Evolutionary conservation across 148 eudicot species (phyloP).

Genomic region (Vaccinium vitisidaea): DNA sequence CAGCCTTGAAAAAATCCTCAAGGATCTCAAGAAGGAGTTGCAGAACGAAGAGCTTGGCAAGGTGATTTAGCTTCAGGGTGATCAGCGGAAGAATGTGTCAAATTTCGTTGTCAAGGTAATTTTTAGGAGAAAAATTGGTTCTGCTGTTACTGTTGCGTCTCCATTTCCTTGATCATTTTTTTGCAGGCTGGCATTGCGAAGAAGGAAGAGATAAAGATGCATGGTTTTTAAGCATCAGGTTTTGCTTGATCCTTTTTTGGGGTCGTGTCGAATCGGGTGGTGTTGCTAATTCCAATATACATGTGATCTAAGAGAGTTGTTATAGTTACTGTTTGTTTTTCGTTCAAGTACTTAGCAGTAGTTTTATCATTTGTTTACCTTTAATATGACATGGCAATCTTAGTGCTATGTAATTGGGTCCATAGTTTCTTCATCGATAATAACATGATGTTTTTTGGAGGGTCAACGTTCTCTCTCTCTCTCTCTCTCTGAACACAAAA

Average conservation of each 20-base stretch:
- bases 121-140: neutral
- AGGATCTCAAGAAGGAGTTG: too few species aligned
- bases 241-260: neutral
- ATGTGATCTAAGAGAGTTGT: neutral
- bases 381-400: constrained; percentile 1
- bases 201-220: constrained; percentile 80
- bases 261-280: neutral
- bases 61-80: too few species aligned
- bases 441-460: neutral
- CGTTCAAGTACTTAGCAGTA: neutral
- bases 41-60: too few species aligned
- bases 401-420: neutral
- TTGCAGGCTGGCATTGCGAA: constrained; percentile 46
- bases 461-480: neutral
- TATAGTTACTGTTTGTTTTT: neutral
- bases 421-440: neutral
- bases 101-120: constrained; percentile 42
- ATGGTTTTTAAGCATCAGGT: constrained; percentile 54
- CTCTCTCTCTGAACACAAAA: neutral
- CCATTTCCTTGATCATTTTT: neutral
- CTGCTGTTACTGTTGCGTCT: neutral
- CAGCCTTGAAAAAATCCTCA: too few species aligned
- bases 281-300: neutral
- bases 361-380: neutral
- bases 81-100: too few species aligned